These are phyloP conservation scores for Fusarium sp. DNA, from an alignment of 2,329 filamentous ascomycete genomes.

Conservation along the genomic window DNA sequence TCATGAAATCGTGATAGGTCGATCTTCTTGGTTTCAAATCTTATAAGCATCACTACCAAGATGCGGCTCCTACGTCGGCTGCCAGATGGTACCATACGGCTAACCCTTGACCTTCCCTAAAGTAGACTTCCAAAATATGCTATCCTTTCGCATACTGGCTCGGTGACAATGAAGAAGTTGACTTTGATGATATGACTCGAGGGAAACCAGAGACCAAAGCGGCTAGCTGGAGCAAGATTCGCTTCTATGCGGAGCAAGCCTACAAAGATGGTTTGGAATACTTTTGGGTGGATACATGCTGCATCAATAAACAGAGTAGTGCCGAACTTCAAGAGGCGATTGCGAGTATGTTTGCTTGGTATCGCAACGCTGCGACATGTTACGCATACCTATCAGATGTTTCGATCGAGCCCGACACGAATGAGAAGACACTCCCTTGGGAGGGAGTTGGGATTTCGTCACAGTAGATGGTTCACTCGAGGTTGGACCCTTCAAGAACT, in stretches of 20 bases:
- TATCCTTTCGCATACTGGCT: slow-evolving; percentile 28
- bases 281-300: slow-evolving; percentile 31
- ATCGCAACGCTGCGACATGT: slow-evolving; percentile 14
- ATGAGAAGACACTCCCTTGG: neutral
- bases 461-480: slow-evolving; percentile 13
- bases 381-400: slow-evolving; percentile 33
- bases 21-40: neutral
- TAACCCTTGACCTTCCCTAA: neutral
- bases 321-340: slow-evolving; percentile 29
- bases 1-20: neutral
- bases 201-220: neutral
- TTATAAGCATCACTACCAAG: neutral
- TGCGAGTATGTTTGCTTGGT: slow-evolving; percentile 34
- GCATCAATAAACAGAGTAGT: slow-evolving; percentile 30
- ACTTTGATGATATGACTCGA: neutral
- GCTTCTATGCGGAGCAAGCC: slow-evolving; percentile 6
- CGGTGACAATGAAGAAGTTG: slow-evolving; percentile 4
- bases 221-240: slow-evolving; percentile 13
- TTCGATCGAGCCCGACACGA: neutral
- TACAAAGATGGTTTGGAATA: slow-evolving; percentile 18
- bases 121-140: slow-evolving; percentile 1
- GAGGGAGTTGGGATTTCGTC: neutral
- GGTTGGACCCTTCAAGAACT: slow-evolving; percentile 21
- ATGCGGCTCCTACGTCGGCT: neutral
- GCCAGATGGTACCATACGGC: neutral